These are phyloP conservation scores for Thelonectria blattea DNA, from an alignment of 2,329 filamentous ascomycete species.

Conservation along the genomic window DNA sequence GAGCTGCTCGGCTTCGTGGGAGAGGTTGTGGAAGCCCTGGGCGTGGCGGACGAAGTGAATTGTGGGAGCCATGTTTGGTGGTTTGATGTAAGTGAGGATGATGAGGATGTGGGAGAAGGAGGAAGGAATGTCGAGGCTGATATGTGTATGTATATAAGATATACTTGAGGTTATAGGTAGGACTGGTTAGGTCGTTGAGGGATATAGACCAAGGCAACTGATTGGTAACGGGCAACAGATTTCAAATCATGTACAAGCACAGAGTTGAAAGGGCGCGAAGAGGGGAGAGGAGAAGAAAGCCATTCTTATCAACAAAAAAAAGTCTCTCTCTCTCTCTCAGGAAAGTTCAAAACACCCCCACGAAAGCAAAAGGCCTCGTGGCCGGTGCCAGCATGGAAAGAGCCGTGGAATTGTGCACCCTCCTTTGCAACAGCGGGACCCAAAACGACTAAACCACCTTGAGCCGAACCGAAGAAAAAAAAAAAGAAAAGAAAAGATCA, in stretches of 20 bases:
- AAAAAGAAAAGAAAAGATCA: too few relatives aligned
- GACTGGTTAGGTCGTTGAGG: too few relatives aligned
- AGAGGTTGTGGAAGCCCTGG: constrained; percentile 83
- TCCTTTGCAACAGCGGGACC: too few relatives aligned
- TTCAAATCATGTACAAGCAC: background rate
- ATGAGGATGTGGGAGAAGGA: background rate
- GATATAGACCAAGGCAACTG: background rate
- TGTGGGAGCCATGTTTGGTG: constrained; percentile 53
- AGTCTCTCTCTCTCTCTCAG: background rate
- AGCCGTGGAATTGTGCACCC: too few relatives aligned
- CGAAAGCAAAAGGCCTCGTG: constrained; percentile 12
- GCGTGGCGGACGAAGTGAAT: constrained; percentile 76
- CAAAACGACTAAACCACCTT: background rate
- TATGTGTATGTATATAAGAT: background rate
- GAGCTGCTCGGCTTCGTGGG: constrained; percentile 69
- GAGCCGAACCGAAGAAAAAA: background rate
- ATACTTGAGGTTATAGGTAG: too few relatives aligned
- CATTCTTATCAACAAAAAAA: background rate
- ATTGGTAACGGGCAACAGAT: background rate
- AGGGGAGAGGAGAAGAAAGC: background rate
- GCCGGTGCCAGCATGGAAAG: background rate
- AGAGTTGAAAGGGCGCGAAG: background rate
- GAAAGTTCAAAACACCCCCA: background rate
- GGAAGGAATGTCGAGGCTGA: background rate
- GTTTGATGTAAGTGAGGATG: background rate